Evolutionary conservation across 2,329 filamentous ascomycete genomes (phyloP).

Genomic region (Helminthosporium solani): DNA sequence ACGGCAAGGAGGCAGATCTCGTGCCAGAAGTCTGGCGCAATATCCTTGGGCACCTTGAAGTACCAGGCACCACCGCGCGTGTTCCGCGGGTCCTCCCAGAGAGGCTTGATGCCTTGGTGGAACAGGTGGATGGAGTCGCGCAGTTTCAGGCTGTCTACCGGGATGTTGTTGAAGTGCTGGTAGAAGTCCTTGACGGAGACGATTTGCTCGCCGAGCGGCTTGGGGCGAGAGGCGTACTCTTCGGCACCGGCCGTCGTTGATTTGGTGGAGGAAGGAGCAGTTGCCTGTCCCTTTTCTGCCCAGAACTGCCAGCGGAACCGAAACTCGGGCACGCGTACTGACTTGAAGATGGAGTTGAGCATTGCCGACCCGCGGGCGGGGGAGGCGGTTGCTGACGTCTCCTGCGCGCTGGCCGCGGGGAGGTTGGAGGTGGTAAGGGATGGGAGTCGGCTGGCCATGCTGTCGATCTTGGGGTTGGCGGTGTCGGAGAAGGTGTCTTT

Average conservation of each 20-base stretch:
- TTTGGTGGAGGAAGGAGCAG: constrained; percentile 24
- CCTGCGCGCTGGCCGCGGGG: constrained; percentile 61
- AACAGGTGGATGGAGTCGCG: constrained; percentile 72
- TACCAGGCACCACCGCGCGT: constrained; percentile 86
- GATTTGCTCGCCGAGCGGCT: constrained; percentile 46
- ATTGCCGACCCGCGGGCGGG: constrained; percentile 78
- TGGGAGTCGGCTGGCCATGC: constrained; percentile 39
- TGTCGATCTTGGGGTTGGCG: constrained; percentile 13
- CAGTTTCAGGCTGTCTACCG: constrained; percentile 70
- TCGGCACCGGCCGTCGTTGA: constrained; percentile 20
- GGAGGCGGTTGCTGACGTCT: constrained; percentile 62
- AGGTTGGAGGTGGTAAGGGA: constrained; percentile 48
- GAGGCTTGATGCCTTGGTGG: constrained; percentile 77
- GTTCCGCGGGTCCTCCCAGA: constrained; percentile 87
- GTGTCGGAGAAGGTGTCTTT: constrained; percentile 9
- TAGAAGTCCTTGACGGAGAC: constrained; percentile 53
- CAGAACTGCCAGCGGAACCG: constrained; percentile 56
- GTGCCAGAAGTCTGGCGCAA: constrained; percentile 74
- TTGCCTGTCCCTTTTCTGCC: constrained; percentile 47
- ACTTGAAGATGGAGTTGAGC: constrained; percentile 51
- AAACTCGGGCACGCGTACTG: constrained; percentile 51
- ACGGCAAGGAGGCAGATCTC: constrained; percentile 79
- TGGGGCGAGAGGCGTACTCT: constrained; percentile 49
- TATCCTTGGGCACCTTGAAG: constrained; percentile 79
- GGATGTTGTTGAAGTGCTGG: constrained; percentile 66